These are phyloP conservation scores for Alternaria tenuissima DNA, from an alignment of 2,329 filamentous ascomycete genomes.

Conservation along the genomic window DNA sequence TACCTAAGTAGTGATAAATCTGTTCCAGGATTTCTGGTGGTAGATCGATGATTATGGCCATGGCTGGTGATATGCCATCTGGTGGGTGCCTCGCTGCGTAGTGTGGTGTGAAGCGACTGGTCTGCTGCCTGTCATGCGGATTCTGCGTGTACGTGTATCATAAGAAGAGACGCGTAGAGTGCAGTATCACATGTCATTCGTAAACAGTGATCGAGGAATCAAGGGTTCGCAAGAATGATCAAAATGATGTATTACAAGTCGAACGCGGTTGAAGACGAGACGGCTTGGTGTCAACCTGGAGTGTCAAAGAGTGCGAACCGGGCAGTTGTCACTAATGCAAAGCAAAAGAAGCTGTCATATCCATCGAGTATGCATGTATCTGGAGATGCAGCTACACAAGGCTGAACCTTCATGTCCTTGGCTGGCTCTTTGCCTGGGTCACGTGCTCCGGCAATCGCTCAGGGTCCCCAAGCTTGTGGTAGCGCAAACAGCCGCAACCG, in stretches of 20 bases:
- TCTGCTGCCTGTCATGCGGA: background rate
- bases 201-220: background rate
- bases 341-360: background rate
- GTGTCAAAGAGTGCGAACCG: background rate
- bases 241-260: background rate
- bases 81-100: background rate
- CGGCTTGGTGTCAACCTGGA: background rate
- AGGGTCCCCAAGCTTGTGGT: background rate
- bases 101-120: background rate
- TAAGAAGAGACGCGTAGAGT: background rate
- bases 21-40: conserved; percentile 29
- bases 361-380: background rate
- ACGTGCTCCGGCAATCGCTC: background rate
- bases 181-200: background rate
- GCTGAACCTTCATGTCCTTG: conserved; percentile 2
- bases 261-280: background rate
- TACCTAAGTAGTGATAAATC: conserved; percentile 29
- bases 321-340: background rate
- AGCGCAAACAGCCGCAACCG: background rate
- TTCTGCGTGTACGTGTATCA: background rate
- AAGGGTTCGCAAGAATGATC: background rate
- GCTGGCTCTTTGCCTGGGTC: conserved; percentile 4
- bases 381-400: background rate
- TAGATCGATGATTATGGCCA: conserved; percentile 24
- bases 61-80: background rate